Evolutionary conservation across 2,329 filamentous ascomycete species (phyloP).

Genomic region (Colletotrichum filicis): DNA sequence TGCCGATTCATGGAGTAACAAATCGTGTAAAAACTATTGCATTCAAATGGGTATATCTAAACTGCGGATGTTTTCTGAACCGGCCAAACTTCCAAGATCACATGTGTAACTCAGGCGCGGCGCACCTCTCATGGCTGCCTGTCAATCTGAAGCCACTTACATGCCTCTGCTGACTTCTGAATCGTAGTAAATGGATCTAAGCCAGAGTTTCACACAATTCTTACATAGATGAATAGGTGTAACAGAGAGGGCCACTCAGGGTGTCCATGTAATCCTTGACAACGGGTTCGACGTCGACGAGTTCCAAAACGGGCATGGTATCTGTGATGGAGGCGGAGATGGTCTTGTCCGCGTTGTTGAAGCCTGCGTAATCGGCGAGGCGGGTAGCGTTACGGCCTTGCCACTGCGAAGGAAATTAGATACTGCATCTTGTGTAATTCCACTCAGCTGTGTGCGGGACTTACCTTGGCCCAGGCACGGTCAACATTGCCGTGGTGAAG

Average conservation of each 20-base stretch:
- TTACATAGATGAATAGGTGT: slow-evolving; percentile 8
- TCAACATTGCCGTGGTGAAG: slow-evolving; percentile 44
- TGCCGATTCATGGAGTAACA: too few relatives aligned
- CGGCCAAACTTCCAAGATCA: too few relatives aligned
- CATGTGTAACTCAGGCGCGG: too few relatives aligned
- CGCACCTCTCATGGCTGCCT: too few relatives aligned
- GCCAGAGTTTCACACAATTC: too few relatives aligned
- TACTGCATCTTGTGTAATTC: background rate
- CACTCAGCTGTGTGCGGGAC: background rate
- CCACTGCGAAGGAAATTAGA: slow-evolving; percentile 31
- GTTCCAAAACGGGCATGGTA: slow-evolving; percentile 33
- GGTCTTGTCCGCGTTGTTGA: slow-evolving; percentile 7
- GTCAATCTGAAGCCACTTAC: too few relatives aligned
- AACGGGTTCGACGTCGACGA: slow-evolving; percentile 25
- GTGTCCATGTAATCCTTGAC: slow-evolving; percentile 38
- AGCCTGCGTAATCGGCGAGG: slow-evolving; percentile 36
- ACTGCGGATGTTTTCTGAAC: too few relatives aligned
- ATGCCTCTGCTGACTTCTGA: too few relatives aligned
- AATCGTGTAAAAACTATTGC: too few relatives aligned
- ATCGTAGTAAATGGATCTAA: too few relatives aligned
- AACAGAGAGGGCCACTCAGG: slow-evolving; percentile 34
- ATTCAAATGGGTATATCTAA: too few relatives aligned
- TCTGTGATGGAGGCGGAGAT: slow-evolving; percentile 27
- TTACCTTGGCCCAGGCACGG: slow-evolving; percentile 38
- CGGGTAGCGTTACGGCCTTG: slow-evolving; percentile 36